Base-by-base conservation (phyloP, 306 rosid genomes). In the Acacia confusa region DNA sequence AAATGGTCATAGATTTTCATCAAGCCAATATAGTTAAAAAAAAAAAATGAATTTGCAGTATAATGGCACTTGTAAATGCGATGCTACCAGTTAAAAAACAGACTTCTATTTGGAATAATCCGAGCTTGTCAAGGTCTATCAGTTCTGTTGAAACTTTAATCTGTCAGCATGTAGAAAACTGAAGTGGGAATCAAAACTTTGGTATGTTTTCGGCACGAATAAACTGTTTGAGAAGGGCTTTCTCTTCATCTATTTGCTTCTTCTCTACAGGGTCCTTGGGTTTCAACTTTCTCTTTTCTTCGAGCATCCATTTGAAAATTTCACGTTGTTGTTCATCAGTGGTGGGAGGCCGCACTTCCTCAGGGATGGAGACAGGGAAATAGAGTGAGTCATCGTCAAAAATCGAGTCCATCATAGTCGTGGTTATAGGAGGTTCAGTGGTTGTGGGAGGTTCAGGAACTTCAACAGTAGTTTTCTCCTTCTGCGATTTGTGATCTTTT, bases 291-390 rank as follows among this genome's bases (percentile, higher is more conserved):
- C 90, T 87, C 83, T 86, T 90, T 86, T 90, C 94, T 70, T 88
- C 94, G 77, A 88, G 78, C 87, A 90, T 82, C 93, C 92, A 89
- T 75, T 77, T 48, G 79, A 88, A 82, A 79, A 87, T 75, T 86
- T 92, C 53, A 17, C 75, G 96, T 70, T 82, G 91, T 79, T 80
- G 87, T 68, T 85, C 92, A 79, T 88, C 95, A 4, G 90, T 82
- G 64, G 87, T 84, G 17, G 85, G 91, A 66, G 77, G 58, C 25
- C 13, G 79, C 32, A 74, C 69, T 55, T 52, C 72, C 80, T 57
- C 76, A 38, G 86, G 86, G 60, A 50, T 78, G 70, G 78, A 58
- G 30, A 44, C 83, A 30, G 89, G 88, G 60, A 50, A 50, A 72
- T 85, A 52, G 86, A 78, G 27, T 34, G 61, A 38, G 22, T 45